phyloP scores from a whole-genome alignment of 164 flowering plant genomes.

The Saururus chinensis region DNA sequence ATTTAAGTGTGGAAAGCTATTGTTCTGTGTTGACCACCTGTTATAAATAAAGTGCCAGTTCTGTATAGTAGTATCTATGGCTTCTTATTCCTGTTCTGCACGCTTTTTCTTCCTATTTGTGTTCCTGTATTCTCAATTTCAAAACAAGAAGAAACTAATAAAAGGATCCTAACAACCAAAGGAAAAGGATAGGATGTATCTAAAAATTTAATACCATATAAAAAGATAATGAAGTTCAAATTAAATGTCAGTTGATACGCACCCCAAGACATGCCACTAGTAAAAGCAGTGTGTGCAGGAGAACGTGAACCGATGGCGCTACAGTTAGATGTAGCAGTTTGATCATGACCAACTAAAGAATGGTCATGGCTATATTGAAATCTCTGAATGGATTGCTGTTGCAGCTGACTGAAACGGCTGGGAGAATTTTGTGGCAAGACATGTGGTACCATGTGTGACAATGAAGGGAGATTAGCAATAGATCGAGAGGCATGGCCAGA shows the following conservation, averaged over 20 bases:
- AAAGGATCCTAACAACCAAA: neutral
- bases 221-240: neutral
- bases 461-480: conserved; percentile 30
- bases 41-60: neutral
- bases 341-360: conserved; percentile 27
- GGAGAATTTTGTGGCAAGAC: conserved; percentile 44
- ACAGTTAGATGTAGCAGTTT: conserved; percentile 35
- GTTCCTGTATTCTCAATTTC: neutral
- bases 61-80: neutral
- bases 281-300: conserved; percentile 39
- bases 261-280: conserved; percentile 65
- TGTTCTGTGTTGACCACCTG: neutral
- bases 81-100: neutral
- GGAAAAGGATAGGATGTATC: neutral
- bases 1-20: neutral
- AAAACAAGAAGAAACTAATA: neutral
- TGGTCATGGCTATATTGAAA: conserved; percentile 37
- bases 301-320: conserved; percentile 45
- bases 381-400: conserved; percentile 17
- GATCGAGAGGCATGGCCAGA: conserved; percentile 30
- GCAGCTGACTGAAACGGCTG: conserved; percentile 74
- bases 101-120: neutral
- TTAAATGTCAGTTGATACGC: conserved; percentile 6
- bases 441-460: conserved; percentile 35
- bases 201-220: neutral